Conservation (phyloP, 306 rosid species). For the Corylus heterophylla region DNA sequence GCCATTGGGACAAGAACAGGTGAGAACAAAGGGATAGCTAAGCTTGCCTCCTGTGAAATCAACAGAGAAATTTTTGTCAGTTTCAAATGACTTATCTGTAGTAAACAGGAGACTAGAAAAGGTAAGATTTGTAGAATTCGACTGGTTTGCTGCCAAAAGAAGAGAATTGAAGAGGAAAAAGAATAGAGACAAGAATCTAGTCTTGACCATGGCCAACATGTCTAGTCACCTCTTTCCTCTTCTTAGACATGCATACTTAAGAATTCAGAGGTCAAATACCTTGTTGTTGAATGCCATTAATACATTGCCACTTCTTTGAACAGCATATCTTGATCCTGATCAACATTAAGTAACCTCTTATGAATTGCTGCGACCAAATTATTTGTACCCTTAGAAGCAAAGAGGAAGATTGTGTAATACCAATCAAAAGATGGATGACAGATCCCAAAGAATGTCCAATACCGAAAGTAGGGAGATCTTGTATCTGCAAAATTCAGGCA, state of each 20-base stretch:
- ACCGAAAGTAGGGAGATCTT: slow-evolving; percentile 90
- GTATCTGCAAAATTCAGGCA: slow-evolving; percentile 57
- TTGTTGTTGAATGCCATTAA: slow-evolving; percentile 95
- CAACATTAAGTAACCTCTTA: slow-evolving; percentile 34
- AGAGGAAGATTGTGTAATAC: slow-evolving; percentile 47
- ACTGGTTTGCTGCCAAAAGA: slow-evolving; percentile 1
- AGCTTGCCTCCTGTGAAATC: slow-evolving; percentile 80
- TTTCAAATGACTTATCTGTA: background rate
- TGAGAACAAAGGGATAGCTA: slow-evolving; percentile 87
- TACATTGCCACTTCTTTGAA: slow-evolving; percentile 92
- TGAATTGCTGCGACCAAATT: slow-evolving; percentile 36
- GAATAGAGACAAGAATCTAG: background rate
- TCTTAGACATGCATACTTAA: slow-evolving; percentile 6
- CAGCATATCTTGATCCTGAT: slow-evolving; percentile 96
- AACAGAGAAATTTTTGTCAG: slow-evolving; percentile 22
- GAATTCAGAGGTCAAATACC: slow-evolving; percentile 46
- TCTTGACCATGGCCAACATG: background rate
- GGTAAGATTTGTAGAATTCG: background rate
- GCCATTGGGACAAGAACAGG: slow-evolving; percentile 94
- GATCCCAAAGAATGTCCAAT: slow-evolving; percentile 98
- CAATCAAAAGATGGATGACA: slow-evolving; percentile 93
- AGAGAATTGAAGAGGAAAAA: background rate
- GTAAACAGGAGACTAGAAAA: background rate
- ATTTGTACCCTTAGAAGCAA: slow-evolving; percentile 26
- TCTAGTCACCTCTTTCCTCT: background rate